Conservation (phyloP, 108 stramenopile genomes). For the Nitzschia putrida region DNA sequence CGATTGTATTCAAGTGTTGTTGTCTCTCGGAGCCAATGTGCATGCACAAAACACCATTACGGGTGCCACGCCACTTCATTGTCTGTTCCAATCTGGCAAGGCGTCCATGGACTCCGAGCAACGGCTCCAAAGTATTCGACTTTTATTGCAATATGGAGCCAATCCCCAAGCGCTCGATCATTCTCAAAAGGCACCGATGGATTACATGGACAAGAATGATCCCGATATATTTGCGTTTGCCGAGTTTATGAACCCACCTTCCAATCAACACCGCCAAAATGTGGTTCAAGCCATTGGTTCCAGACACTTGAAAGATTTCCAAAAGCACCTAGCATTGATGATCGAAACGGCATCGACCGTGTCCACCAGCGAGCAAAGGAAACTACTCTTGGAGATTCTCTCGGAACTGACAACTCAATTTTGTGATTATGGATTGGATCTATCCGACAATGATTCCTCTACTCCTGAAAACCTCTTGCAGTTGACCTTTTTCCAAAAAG, state of each 20-base stretch:
- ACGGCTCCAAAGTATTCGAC: conserved; percentile 42
- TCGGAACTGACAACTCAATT: background rate
- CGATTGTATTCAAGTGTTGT: conserved; percentile 48
- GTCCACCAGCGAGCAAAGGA: background rate
- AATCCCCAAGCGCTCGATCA: conserved; percentile 45
- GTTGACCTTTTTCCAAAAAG: too few relatives aligned
- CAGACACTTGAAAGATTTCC: too few relatives aligned
- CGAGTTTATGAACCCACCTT: too few relatives aligned
- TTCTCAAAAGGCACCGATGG: conserved; percentile 41
- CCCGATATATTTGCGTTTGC: background rate
- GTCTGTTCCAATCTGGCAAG: conserved; percentile 52
- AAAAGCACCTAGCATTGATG: too few relatives aligned
- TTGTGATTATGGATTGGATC: background rate
- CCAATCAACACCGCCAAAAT: too few relatives aligned
- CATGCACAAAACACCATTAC: conserved; percentile 56
- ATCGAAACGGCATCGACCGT: background rate
- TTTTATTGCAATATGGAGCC: conserved; percentile 52
- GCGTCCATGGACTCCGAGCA: conserved; percentile 22
- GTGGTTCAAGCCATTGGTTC: too few relatives aligned
- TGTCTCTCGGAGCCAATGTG: conserved; percentile 54
- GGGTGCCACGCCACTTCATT: conserved; percentile 70
- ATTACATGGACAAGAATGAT: conserved; percentile 30
- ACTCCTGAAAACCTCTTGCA: too few relatives aligned
- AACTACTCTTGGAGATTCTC: background rate
- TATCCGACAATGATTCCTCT: background rate